Evolutionary conservation across 306 rosid genomes (phyloP), one percentile per base, ranked within the genome.

Genomic region (Citrullus mucosospermus): DNA sequence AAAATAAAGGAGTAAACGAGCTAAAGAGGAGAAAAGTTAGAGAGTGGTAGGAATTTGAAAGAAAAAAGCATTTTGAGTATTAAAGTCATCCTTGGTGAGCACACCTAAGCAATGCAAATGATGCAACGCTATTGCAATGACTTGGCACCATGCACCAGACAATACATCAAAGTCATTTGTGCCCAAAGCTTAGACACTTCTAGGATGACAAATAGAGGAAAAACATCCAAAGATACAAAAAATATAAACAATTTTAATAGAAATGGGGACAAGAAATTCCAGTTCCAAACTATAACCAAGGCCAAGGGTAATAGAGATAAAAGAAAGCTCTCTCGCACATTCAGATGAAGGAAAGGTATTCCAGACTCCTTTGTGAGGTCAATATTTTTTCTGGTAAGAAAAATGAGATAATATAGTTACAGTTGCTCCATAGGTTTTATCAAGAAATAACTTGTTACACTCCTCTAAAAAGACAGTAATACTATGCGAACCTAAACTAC

Each of bases 151-250:
- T 41, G 28, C 44, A 50, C 48, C 78, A 54, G 18, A 34, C 43
- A 72, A 30, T 15, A 48, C 28, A 51, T 72, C 59, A 72, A 72
- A 50, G 44, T 72, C 5, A 30, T 74, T 18, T 54, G 78, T 54
- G 63, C 50, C 78, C 48, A 74, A 53, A 32, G 62, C 30, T 54
- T 51, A 74, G 62, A 74, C 61, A 32, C 78, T 73, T 74, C 59
- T 72, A 72, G 77, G 41, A 28, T 30, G 39, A 50, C 13, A 71
- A 70, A 71, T 48, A 5, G 39, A 28, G 59, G 59, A 4, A 48
- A 46, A 46, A 7, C 6, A 14, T 71, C 7, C 58, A 28, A 72
- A 50, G 38, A 72, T 30, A 51, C 60, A 50, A 72, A 72, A 28
- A 15, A 51, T 28, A 72, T 50, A 28, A 72, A 30, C 77, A 72